A percentile compares a stretch with the other conserved stretches of the same genome.
phyloP scores from a whole-genome alignment of 768 basidiomycete genomes.

The Clathrus columnatus region DNA sequence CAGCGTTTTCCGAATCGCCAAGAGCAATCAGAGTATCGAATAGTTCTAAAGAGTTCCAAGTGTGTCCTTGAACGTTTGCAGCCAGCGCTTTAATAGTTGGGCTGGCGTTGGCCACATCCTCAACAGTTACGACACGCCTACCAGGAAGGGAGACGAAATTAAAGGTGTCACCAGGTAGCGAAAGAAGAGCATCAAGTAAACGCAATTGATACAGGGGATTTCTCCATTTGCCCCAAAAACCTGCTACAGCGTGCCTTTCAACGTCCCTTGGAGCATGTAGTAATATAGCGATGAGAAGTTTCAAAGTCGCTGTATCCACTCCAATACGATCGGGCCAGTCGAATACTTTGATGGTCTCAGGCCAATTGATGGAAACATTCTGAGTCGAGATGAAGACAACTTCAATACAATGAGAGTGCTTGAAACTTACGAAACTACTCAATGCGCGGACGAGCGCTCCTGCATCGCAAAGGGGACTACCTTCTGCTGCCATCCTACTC shows the following conservation, averaged over 20 bases:
- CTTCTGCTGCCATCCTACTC: conserved; percentile 63
- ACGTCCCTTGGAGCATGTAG: conserved; percentile 70
- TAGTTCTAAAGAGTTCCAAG: conserved; percentile 91
- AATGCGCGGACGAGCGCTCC: conserved; percentile 65
- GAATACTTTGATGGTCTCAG: conserved; percentile 74
- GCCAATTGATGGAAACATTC: conserved; percentile 69
- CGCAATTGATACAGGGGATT: conserved; percentile 82
- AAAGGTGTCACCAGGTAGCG: conserved; percentile 83
- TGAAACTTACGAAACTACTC: conserved; percentile 56
- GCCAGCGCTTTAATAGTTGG: conserved; percentile 90
- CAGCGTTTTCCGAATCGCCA: conserved; percentile 59
- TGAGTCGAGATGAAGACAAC: conserved; percentile 19
- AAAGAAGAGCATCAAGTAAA: conserved; percentile 81
- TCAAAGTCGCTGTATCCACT: conserved; percentile 83
- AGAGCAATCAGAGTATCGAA: conserved; percentile 81
- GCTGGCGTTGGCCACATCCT: conserved; percentile 76
- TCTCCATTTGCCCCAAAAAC: conserved; percentile 81
- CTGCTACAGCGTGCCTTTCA: conserved; percentile 71
- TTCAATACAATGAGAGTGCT: background rate
- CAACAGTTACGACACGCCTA: conserved; percentile 74
- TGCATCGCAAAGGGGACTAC: conserved; percentile 63
- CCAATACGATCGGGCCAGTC: conserved; percentile 78
- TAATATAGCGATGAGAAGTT: conserved; percentile 82
- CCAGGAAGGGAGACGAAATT: conserved; percentile 86
- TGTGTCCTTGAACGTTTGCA: conserved; percentile 81